Conservation (phyloP, 225 moss, liverwort and hornwort genomes). For the Marchantia polymorpha region DNA sequence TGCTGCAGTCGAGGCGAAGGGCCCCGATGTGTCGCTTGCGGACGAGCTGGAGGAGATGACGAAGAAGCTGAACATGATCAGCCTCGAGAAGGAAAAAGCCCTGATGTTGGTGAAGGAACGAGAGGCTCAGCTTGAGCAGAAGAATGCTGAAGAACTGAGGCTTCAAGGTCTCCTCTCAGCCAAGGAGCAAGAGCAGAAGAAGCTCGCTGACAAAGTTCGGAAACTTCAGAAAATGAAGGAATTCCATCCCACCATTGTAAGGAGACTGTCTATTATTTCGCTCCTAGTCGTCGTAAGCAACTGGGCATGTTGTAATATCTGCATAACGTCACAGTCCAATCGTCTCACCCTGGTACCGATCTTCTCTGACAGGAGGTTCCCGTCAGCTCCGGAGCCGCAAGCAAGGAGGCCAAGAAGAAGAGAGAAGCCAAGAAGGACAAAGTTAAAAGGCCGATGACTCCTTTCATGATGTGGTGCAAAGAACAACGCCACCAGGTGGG, state of each 20-base stretch:
- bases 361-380: slow-evolving; percentile 45
- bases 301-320: too few species aligned
- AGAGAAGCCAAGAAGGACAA: slow-evolving; percentile 54
- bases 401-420: slow-evolving; percentile 56
- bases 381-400: slow-evolving; percentile 24
- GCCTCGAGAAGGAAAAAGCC: slow-evolving; percentile 67
- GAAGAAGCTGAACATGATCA: slow-evolving; percentile 58
- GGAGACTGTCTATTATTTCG: background rate
- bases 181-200: slow-evolving; percentile 62
- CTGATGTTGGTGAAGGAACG: slow-evolving; percentile 39
- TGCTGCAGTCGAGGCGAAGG: slow-evolving; percentile 8
- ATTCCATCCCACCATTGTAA: slow-evolving; percentile 70
- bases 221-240: slow-evolving; percentile 76
- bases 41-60: slow-evolving; percentile 78
- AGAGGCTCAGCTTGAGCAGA: slow-evolving; percentile 60
- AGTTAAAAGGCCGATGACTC: slow-evolving; percentile 62
- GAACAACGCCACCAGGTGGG: slow-evolving; percentile 62
- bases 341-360: too few species aligned
- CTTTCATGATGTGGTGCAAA: slow-evolving; percentile 85
- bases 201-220: slow-evolving; percentile 62
- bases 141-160: slow-evolving; percentile 56
- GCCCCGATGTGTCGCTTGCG: slow-evolving; percentile 33
- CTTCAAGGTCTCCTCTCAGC: slow-evolving; percentile 55
- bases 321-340: too few species aligned
- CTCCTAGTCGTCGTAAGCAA: too few species aligned